phyloP scores from a whole-genome alignment of 345 rosid species.

The Iberis pinnata region DNA sequence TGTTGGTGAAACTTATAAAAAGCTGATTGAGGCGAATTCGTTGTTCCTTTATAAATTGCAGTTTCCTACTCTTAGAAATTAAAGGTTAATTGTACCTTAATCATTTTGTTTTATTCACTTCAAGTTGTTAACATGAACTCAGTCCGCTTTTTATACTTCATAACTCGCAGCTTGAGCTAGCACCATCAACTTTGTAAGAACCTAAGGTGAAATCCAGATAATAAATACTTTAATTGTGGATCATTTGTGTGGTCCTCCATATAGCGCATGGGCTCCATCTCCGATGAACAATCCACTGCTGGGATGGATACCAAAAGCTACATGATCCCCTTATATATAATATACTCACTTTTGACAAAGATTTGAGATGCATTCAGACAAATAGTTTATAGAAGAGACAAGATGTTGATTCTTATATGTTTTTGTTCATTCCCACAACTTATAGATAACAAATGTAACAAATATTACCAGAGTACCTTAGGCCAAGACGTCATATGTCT shows the following conservation, averaged over 20 bases:
- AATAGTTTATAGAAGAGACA: slow-evolving; percentile 10
- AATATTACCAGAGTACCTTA: too few relatives aligned
- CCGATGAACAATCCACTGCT: slow-evolving; percentile 35
- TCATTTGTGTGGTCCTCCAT: slow-evolving; percentile 40
- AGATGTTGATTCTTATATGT: slow-evolving; percentile 4
- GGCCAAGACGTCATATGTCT: too few relatives aligned
- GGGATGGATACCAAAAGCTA: slow-evolving; percentile 40
- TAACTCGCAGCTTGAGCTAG: slow-evolving; percentile 34
- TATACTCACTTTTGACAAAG: slow-evolving; percentile 49
- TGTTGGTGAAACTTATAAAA: slow-evolving; percentile 38
- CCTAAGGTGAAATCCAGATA: slow-evolving; percentile 40
- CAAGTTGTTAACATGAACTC: too few relatives aligned
- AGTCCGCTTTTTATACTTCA: neutral
- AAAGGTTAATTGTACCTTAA: slow-evolving; percentile 38
- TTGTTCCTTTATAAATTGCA: slow-evolving; percentile 39
- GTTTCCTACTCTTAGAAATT: slow-evolving; percentile 36
- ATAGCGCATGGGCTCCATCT: slow-evolving; percentile 36
- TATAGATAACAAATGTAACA: too few relatives aligned
- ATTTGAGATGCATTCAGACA: slow-evolving; percentile 42
- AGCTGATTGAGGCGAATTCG: slow-evolving; percentile 35
- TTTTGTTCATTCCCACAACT: slow-evolving; percentile 12
- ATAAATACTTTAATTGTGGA: slow-evolving; percentile 40
- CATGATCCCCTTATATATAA: too few relatives aligned
- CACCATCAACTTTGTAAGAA: slow-evolving; percentile 45
- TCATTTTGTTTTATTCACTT: slow-evolving; percentile 6